A percentile compares a stretch with the other conserved stretches of the same genome.
Evolutionary conservation across 371 early-diverging fungal species (phyloP).

Genomic region (Mortierella sp.): DNA sequence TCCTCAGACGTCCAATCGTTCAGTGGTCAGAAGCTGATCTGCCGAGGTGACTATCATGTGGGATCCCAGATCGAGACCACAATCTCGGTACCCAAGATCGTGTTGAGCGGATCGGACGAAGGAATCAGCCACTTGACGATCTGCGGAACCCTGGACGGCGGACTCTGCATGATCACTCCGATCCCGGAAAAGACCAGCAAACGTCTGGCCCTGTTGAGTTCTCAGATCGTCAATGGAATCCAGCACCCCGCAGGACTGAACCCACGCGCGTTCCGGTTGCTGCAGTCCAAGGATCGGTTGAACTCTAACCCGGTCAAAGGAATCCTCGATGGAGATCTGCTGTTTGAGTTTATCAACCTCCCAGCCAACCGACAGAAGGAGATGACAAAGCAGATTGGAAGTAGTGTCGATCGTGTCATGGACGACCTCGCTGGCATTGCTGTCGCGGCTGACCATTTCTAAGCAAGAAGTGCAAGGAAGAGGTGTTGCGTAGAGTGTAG

Average conservation of each 20-base stretch:
- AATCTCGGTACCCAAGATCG: slow-evolving; percentile 66
- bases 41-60: slow-evolving; percentile 90
- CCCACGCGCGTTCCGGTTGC: slow-evolving; percentile 86
- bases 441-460: slow-evolving; percentile 82
- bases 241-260: slow-evolving; percentile 93
- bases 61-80: slow-evolving; percentile 80
- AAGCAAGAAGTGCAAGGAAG: slow-evolving; percentile 14
- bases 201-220: slow-evolving; percentile 81
- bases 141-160: slow-evolving; percentile 78
- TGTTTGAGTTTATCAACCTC: slow-evolving; percentile 80
- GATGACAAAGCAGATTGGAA: slow-evolving; percentile 91
- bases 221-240: slow-evolving; percentile 83
- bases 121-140: slow-evolving; percentile 39
- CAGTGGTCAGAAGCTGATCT: slow-evolving; percentile 90
- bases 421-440: slow-evolving; percentile 85
- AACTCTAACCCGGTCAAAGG: slow-evolving; percentile 75
- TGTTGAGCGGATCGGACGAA: slow-evolving; percentile 40
- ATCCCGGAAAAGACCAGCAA: slow-evolving; percentile 93
- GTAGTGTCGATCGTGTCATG: slow-evolving; percentile 83
- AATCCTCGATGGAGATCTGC: slow-evolving; percentile 89
- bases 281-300: slow-evolving; percentile 74
- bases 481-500: neutral
- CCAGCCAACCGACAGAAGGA: slow-evolving; percentile 82
- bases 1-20: slow-evolving; percentile 85
- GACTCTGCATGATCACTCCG: slow-evolving; percentile 80